Evolutionary conservation across 169 alveolate genomes (phyloP), one percentile per base, ranked within the genome.

Genomic region (Eimeria sp.): DNA sequence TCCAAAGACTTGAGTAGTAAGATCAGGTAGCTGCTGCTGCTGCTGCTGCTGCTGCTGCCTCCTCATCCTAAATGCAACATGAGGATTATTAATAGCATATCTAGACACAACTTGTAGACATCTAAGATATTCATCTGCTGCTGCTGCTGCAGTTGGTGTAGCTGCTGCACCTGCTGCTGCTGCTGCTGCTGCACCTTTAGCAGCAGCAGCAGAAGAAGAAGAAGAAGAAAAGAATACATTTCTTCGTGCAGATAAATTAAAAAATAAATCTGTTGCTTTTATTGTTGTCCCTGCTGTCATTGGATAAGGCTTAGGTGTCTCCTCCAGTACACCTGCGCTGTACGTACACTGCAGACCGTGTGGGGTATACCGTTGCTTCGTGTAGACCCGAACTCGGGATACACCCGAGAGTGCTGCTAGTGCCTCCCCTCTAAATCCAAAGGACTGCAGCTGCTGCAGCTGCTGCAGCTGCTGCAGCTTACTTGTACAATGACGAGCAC

Each of bases 371-470:
- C 92, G 97, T 45, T 98, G 98, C 96, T 98, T 98, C 58, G 99
- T 97, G 1, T 98, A 97, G 6, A 99, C 98, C 22, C 99, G 98
- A 47, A 99, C 98, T 88, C 98, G 98, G 5, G 99, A 97, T 51
- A 98, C 99, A 94, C 97, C 99, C 25, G 99, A 98, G 25, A 99
- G 98, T 30, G 99, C 97, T 7, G 99, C 99, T 57, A 99, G 97
- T 16, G 99, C 99, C 97, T 99, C 99, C 20, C 99, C 99, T 95
- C 99, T 97, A 97, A 99, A 99, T 11, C 99, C 99, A 96, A 99
- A 99, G 40, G 99, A 99, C 34, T 70, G 76, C 75, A 96, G 89
- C 61, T 49, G 89, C 65, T 40, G 89, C 65, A 43, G 89, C 89
- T 78, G 89, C 89, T 49, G 89, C 89, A 43, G 89, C 89, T 78